A percentile compares a stretch with the other conserved stretches of the same genome.
phyloP scores from a whole-genome alignment of 208 protist species.

The Acanthamoeba royreba region DNA sequence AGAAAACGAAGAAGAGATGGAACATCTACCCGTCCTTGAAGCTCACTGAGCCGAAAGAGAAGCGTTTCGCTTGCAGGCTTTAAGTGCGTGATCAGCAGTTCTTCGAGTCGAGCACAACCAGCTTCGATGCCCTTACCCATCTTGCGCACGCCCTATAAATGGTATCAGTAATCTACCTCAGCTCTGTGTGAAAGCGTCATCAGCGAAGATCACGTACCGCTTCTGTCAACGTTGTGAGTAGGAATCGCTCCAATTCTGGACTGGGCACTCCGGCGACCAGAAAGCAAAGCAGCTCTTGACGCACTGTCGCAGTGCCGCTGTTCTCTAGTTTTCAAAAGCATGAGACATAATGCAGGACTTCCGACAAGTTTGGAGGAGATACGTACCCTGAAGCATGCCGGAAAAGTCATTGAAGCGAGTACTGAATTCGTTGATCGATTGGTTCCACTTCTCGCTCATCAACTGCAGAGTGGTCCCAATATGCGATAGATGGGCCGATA shows the following conservation, averaged over 20 bases:
- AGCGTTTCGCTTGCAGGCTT: not conserved
- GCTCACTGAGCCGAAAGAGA: constrained; percentile 6
- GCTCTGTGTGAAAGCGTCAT: no score
- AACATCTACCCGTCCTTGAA: not conserved
- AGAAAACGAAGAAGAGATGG: not conserved
- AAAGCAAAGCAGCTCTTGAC: constrained; percentile 27
- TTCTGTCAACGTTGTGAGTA: not conserved
- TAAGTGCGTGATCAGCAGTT: not conserved
- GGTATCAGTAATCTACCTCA: no score
- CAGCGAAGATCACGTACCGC: no score
- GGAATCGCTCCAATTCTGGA: constrained; percentile 2
- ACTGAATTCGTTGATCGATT: not conserved
- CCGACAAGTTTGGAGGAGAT: not conserved
- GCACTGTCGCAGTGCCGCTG: not conserved
- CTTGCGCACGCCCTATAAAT: not conserved
- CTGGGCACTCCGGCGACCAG: constrained; percentile 10
- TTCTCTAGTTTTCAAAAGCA: not conserved
- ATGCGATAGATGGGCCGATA: not conserved
- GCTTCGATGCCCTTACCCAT: not conserved
- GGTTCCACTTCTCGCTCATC: constrained; percentile 2
- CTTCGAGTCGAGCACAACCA: not conserved
- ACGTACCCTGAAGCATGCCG: not conserved
- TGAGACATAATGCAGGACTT: not conserved
- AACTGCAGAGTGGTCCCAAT: not conserved
- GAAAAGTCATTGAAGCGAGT: not conserved